Conservation (phyloP, 257 asterid species). For the Verbascum thapsus region DNA sequence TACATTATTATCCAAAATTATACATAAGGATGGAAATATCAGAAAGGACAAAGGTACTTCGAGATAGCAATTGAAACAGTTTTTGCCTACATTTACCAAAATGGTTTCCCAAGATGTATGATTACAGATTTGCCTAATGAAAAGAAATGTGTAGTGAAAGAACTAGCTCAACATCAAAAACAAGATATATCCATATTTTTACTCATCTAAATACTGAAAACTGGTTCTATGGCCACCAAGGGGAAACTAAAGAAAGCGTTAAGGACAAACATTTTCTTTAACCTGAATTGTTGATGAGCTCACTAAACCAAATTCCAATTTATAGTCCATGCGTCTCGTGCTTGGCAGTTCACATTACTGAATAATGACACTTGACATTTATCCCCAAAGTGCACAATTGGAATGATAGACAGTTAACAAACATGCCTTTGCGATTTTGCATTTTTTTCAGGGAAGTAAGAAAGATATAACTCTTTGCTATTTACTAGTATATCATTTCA, state of each 20-base stretch:
- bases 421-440: slow-evolving; percentile 11
- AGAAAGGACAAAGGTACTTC: slow-evolving; percentile 8
- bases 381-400: slow-evolving; percentile 10
- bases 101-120: slow-evolving; percentile 2
- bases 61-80: neutral
- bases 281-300: neutral
- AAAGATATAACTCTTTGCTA: neutral
- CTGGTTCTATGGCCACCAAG: neutral
- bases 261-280: neutral
- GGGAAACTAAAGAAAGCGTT: neutral
- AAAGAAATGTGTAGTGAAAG: neutral
- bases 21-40: neutral
- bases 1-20: neutral
- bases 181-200: neutral
- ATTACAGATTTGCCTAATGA: neutral
- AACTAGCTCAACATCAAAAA: neutral
- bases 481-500: neutral
- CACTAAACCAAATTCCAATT: neutral
- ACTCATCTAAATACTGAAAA: slow-evolving; percentile 7
- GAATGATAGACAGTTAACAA: neutral
- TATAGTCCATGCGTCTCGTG: neutral
- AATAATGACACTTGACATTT: slow-evolving; percentile 4
- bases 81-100: neutral
- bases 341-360: slow-evolving; percentile 19
- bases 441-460: slow-evolving; percentile 11